Evolutionary conservation across 2,329 filamentous ascomycete species (phyloP).

Genomic region (Phoma sp.): DNA sequence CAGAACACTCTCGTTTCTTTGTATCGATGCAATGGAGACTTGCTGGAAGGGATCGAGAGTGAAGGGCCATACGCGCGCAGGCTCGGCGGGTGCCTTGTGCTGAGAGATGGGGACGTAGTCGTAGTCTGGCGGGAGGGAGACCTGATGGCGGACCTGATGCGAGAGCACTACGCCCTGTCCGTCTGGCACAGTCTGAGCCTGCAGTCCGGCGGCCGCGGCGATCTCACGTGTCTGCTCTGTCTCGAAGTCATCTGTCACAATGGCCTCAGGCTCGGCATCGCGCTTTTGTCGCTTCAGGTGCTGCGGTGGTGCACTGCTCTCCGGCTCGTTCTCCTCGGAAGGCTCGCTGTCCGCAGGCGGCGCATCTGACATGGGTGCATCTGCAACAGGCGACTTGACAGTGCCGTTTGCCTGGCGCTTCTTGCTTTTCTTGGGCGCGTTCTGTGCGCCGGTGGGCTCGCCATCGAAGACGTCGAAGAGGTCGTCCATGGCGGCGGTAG

Average conservation of each 20-base stretch:
- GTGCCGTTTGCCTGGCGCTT: slow-evolving; percentile 87
- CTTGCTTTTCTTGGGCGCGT: slow-evolving; percentile 66
- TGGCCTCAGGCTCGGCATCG: slow-evolving; percentile 73
- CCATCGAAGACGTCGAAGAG: slow-evolving; percentile 56
- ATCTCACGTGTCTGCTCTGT: slow-evolving; percentile 94
- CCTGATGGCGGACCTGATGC: slow-evolving; percentile 98
- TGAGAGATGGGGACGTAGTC: slow-evolving; percentile 94
- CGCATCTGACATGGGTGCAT: slow-evolving; percentile 54
- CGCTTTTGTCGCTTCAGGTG: slow-evolving; percentile 68
- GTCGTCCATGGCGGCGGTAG: slow-evolving; percentile 48
- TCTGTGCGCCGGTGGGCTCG: slow-evolving; percentile 29
- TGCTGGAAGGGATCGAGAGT: slow-evolving; percentile 97
- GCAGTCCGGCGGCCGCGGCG: slow-evolving; percentile 75
- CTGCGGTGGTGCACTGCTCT: slow-evolving; percentile 49
- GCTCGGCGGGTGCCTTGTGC: slow-evolving; percentile 87
- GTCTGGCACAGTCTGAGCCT: slow-evolving; percentile 67
- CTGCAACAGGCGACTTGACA: slow-evolving; percentile 63
- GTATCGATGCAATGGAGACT: slow-evolving; percentile 91
- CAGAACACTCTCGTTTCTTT: slow-evolving; percentile 93
- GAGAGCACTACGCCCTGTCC: slow-evolving; percentile 79
- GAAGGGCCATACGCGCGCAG: slow-evolving; percentile 85
- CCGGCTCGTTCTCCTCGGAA: slow-evolving; percentile 39
- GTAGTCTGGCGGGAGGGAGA: slow-evolving; percentile 91
- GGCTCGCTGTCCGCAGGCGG: slow-evolving; percentile 6
- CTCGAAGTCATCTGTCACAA: slow-evolving; percentile 92